Evolutionary conservation across 768 basidiomycete genomes (phyloP), one percentile per base, ranked within the genome.

Genomic region (Mycena kentingensis): DNA sequence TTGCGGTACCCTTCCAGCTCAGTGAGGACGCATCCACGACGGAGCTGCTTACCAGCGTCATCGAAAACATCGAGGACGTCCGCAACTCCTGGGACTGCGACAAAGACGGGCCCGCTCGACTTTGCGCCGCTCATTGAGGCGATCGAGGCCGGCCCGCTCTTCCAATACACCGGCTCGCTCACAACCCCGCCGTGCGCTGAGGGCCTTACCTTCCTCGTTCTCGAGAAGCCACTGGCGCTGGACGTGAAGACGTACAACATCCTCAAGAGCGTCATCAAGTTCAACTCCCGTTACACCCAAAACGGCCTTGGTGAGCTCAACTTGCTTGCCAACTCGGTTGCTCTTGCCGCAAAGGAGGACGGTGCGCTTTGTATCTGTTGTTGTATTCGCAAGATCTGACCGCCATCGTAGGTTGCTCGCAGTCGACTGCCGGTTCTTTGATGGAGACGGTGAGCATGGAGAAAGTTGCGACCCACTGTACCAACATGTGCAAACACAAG

Each of bases 1-100:
- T 58, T 25, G 57, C 57, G 4, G 32, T 58, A 8, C 57, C 57
- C 16, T 58, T 58, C 57, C 57, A 58, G 46, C 57, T 58, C 49
- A 42, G 43, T 24, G 57, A 58, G 27, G 57, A 58, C 46, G 54
- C 53, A 3, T 27, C 26, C 29, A 58, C 57, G 15, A 58, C 57
- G 18, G 53, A 50, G 19, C 43, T 58, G 18, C 53, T 58, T 38
- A 58, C 53, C 21, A 22, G 48, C 39, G 57, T 46, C 44, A 55
- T 44, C 49, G 49, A 49, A 29, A 55, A 58, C 49, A 16, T 58
- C 22, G 35, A 22, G 13, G 47, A 50, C 18, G 49, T 58, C 53
- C 36, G 18, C 6, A 44, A 34, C 24, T n/a, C 53, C 57, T 5
- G 57, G 57, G 2, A 58, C 57, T 13, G 34, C 46, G 15, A 58